phyloP scores from a whole-genome alignment of 2,329 filamentous ascomycete species.

The Hyphodiscus sp. region DNA sequence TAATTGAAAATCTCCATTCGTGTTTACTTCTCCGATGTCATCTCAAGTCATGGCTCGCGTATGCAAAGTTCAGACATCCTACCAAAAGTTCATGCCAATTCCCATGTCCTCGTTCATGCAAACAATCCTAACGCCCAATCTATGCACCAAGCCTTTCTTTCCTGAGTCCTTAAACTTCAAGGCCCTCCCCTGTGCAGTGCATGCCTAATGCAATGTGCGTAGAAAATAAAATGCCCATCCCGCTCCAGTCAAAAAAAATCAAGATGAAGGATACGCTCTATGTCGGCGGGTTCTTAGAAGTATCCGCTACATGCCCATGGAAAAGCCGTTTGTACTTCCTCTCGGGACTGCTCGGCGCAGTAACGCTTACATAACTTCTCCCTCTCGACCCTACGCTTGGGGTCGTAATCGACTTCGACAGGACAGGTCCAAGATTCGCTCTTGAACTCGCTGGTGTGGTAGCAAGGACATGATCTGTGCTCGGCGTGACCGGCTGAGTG shows the following conservation, averaged over 20 bases:
- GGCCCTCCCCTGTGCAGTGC: not conserved
- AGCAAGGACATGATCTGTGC: conserved; percentile 25
- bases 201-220: not conserved
- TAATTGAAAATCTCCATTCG: too few relatives aligned
- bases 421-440: conserved; percentile 4
- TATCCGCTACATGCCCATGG: conserved; percentile 2
- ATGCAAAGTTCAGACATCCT: too few relatives aligned
- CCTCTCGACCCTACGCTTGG: not conserved
- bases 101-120: not conserved
- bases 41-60: too few relatives aligned
- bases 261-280: not conserved
- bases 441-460: conserved; percentile 17
- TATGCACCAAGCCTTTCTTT: not conserved
- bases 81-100: not conserved
- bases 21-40: too few relatives aligned
- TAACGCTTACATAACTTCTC: not conserved
- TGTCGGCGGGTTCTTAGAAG: not conserved
- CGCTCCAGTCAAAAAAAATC: not conserved
- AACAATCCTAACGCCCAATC: not conserved
- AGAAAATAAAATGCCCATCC: not conserved
- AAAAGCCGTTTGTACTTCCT: conserved; percentile 14
- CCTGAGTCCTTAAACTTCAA: not conserved
- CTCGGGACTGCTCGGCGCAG: conserved; percentile 17
- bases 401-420: not conserved
- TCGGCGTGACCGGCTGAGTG: conserved; percentile 24